Evolutionary conservation across 78 protist species (phyloP), one percentile per base, ranked within the genome.

Genomic region (slime mould (Dictyostelium discoideum)): DNA sequence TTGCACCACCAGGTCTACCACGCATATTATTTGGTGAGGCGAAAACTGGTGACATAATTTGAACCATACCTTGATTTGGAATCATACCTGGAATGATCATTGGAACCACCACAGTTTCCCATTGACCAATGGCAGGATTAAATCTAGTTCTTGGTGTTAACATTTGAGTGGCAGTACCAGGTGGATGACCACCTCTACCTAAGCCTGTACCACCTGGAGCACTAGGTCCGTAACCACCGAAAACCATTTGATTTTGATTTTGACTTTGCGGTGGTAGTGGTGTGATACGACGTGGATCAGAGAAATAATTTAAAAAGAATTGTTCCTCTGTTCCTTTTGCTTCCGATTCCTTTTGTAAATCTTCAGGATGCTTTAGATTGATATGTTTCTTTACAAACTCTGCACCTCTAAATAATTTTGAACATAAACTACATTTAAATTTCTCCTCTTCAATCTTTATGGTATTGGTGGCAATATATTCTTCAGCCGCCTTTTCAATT

Each of bases 291-390:
- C 88, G 73, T 67, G 95, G 95, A 54, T 90, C 95, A 54, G 80
- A 72, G 74, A 72, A 90, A 82, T 90, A 90, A 39, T 90, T 90
- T 73, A 90, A 90, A 90, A 90, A 90, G 95, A 90, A 90, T 82
- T 90, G 95, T 72, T 90, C 95, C 22, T 80, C 95, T 9, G 69
- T 50, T 2, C 95, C 95, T 18, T 82, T 79, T 3, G 73, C 16
- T 32, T 82, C 83, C 0, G 95, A 90, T 29, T 90, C 88, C 22
- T 90, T 73, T 54, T 82, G 74, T 10, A 90, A 46, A 11, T 90
- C 95, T 14, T 90, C 95, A 13, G 95, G 88, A 72, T 90, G 95
- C 40, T 90, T 90, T 7, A 90, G 84, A 54, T 90, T 80, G 13
- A 90, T 90, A 39, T 90, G 95, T 73, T 90, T 90, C 84, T 90